A percentile compares a stretch with the other conserved stretches of the same genome.
These are phyloP conservation scores for Corinectria fuckeliana DNA, from an alignment of 2,329 filamentous ascomycete species.

Conservation along the genomic window DNA sequence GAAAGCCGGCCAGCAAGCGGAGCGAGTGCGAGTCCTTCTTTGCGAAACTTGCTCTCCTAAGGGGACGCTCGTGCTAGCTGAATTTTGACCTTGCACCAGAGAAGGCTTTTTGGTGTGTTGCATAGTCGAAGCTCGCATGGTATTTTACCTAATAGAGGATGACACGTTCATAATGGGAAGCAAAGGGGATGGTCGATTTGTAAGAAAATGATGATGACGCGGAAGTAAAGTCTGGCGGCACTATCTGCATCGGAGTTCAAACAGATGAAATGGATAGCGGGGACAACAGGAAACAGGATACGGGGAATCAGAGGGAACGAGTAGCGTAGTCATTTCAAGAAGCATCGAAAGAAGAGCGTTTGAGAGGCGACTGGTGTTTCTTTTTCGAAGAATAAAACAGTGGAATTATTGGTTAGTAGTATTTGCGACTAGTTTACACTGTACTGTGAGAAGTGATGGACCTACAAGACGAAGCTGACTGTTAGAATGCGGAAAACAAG, in stretches of 20 bases:
- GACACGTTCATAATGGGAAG: not conserved
- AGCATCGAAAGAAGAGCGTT: not conserved
- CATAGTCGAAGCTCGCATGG: not conserved
- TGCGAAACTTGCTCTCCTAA: conserved; percentile 75
- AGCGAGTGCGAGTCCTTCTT: conserved; percentile 78
- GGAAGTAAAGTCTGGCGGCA: not conserved
- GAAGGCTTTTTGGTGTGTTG: not conserved
- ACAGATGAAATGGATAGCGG: not conserved
- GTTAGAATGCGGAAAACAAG: too few species aligned
- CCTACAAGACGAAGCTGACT: too few species aligned
- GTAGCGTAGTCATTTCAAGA: not conserved
- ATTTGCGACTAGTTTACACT: not conserved
- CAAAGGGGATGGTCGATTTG: not conserved
- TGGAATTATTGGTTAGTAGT: not conserved
- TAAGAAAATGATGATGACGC: not conserved
- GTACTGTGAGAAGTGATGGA: not conserved
- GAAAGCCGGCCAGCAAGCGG: conserved; percentile 61
- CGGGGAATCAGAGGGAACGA: too few species aligned
- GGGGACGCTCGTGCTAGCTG: not conserved
- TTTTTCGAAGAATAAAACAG: not conserved
- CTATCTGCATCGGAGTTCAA: not conserved
- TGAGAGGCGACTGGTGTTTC: not conserved
- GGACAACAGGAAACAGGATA: not conserved
- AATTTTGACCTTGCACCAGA: not conserved
- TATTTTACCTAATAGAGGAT: not conserved